Conservation (phyloP, 192 early-diverging fungal species). For the Coemansia sp. region DNA sequence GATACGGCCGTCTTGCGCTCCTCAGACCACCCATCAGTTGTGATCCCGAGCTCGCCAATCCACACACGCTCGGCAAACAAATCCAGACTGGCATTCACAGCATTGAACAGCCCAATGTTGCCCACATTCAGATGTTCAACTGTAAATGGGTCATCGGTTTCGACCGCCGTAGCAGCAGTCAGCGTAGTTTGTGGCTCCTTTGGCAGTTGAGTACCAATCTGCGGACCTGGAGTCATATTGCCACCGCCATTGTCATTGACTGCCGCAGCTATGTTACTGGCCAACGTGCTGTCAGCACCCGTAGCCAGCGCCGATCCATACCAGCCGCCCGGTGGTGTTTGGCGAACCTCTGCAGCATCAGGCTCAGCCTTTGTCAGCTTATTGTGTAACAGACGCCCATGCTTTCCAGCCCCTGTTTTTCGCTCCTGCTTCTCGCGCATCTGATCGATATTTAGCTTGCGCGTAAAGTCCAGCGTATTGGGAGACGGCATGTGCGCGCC, state of each 20-base stretch:
- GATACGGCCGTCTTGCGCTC: conserved; percentile 61
- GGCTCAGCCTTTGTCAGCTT: background rate
- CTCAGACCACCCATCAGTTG: conserved; percentile 68
- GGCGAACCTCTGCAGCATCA: background rate
- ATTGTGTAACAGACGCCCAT: conserved; percentile 36
- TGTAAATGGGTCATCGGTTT: conserved; percentile 56
- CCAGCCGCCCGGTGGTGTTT: conserved; percentile 1
- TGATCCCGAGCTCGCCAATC: conserved; percentile 76
- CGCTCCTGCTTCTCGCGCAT: conserved; percentile 49
- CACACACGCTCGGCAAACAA: conserved; percentile 64
- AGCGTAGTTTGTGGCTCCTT: background rate
- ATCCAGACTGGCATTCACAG: conserved; percentile 68
- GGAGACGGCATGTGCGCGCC: conserved; percentile 47
- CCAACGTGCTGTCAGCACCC: background rate
- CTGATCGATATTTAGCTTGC: conserved; percentile 46
- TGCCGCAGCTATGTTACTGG: background rate
- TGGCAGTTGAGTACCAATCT: conserved; percentile 10
- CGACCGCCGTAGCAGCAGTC: conserved; percentile 13
- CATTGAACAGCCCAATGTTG: conserved; percentile 95
- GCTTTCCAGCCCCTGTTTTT: conserved; percentile 38
- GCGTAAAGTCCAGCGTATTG: conserved; percentile 51
- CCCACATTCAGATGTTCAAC: conserved; percentile 77
- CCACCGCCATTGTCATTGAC: background rate
- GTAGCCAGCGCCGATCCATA: conserved; percentile 1
- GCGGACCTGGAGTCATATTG: conserved; percentile 11